phyloP scores from a whole-genome alignment of 768 basidiomycete species.

The Tulasnella sp. region DNA sequence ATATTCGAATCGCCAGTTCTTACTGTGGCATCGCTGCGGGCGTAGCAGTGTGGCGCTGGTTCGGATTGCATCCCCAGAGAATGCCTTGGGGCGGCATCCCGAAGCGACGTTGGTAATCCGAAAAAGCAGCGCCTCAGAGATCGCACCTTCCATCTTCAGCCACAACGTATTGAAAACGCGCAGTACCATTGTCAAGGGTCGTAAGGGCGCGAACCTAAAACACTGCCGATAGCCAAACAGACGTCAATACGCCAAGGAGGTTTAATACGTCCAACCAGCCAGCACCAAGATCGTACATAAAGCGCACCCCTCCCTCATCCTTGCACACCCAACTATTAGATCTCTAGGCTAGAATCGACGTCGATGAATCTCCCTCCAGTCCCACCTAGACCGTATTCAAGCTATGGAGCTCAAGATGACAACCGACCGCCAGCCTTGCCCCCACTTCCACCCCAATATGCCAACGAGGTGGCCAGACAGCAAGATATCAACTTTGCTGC shows the following conservation, averaged over 20 bases:
- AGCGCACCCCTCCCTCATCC: not conserved
- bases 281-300: not conserved
- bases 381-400: slow-evolving; percentile 10
- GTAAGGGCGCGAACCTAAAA: not conserved
- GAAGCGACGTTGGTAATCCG: not conserved
- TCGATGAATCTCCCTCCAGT: slow-evolving; percentile 12
- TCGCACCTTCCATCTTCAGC: not conserved
- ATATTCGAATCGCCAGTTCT: too few relatives aligned
- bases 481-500: not conserved
- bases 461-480: slow-evolving; percentile 1
- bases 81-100: not conserved
- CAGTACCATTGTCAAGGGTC: not conserved
- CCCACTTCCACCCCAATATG: slow-evolving; percentile 12
- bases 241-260: not conserved
- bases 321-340: not conserved
- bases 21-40: too few relatives aligned
- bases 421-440: slow-evolving; percentile 10
- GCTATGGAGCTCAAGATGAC: not conserved
- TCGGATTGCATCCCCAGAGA: too few relatives aligned
- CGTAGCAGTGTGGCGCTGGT: too few relatives aligned
- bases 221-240: not conserved
- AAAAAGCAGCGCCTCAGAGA: not conserved
- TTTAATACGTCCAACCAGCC: not conserved
- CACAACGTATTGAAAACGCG: not conserved
- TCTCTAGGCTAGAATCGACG: not conserved